Evolutionary conservation across 371 early-diverging fungal genomes (phyloP).

Genomic region (Thermomucor indicae-seudaticae): DNA sequence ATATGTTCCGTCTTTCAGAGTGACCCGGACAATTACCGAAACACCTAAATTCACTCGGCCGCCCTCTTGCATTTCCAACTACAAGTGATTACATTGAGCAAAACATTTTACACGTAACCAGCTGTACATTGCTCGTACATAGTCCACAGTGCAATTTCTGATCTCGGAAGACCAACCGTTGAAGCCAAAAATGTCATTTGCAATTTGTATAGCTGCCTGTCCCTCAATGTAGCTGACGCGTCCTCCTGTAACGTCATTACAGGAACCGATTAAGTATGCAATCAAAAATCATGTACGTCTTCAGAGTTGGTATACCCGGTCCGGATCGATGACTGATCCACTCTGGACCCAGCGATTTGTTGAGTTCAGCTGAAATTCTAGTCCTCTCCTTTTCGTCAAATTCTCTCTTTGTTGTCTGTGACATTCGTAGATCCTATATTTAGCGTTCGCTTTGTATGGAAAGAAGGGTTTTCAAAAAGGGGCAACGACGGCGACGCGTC

Average conservation of each 20-base stretch:
- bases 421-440: no score
- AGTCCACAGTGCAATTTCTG: conserved; percentile 75
- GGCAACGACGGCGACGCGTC: no score
- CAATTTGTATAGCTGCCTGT: conserved; percentile 82
- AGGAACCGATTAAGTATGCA: neutral
- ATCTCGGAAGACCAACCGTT: conserved; percentile 95
- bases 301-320: neutral
- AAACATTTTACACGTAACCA: neutral
- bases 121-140: conserved; percentile 44
- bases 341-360: neutral
- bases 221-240: conserved; percentile 91
- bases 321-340: conserved; percentile 3
- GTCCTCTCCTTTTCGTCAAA: neutral
- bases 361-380: neutral
- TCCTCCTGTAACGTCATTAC: conserved; percentile 8
- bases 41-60: conserved; percentile 62
- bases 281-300: neutral
- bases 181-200: conserved; percentile 98
- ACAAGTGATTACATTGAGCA: neutral
- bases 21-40: conserved; percentile 83
- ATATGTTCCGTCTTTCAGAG: conserved; percentile 89
- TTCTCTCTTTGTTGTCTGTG: no score
- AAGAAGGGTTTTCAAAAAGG: no score
- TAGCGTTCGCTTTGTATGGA: no score
- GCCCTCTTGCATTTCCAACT: conserved; percentile 1